Conservation (phyloP, 192 early-diverging fungal genomes). For the Backusella morwellensis region DNA sequence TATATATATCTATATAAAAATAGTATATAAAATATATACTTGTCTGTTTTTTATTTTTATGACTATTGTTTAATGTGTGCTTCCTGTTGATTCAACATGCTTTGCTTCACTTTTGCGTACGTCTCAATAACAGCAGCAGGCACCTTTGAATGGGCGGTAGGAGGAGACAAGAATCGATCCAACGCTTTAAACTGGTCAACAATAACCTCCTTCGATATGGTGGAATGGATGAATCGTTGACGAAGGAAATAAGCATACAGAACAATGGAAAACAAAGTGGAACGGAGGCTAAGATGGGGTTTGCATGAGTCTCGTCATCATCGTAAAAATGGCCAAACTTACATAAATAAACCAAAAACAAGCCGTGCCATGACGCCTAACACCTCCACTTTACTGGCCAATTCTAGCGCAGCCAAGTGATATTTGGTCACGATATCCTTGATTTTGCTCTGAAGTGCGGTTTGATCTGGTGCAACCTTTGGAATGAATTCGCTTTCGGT, state of each 20-base stretch:
- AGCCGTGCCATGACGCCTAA: slow-evolving; percentile 64
- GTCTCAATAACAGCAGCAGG: slow-evolving; percentile 25
- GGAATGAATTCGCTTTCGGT: slow-evolving; percentile 11
- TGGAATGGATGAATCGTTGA: slow-evolving; percentile 47
- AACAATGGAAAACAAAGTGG: slow-evolving; percentile 34
- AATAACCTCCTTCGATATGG: slow-evolving; percentile 4
- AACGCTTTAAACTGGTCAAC: neutral
- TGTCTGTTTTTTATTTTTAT: neutral
- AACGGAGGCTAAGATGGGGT: slow-evolving; percentile 21
- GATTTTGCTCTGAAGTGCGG: slow-evolving; percentile 41
- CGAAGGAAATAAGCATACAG: slow-evolving; percentile 70
- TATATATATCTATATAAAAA: neutral
- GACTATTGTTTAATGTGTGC: neutral
- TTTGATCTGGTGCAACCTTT: slow-evolving; percentile 23
- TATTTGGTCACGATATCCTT: slow-evolving; percentile 50
- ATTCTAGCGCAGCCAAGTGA: slow-evolving; percentile 56
- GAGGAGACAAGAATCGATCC: slow-evolving; percentile 20
- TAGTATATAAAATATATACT: neutral
- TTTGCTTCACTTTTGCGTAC: slow-evolving; percentile 14
- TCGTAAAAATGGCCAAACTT: slow-evolving; percentile 17
- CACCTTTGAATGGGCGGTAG: slow-evolving; percentile 23
- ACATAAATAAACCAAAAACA: slow-evolving; percentile 51
- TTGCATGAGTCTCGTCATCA: neutral
- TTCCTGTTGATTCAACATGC: neutral
- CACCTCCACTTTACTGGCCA: slow-evolving; percentile 67